Evolutionary conservation across 768 basidiomycete species (phyloP).

Genomic region (Tricholoma hemisulphureum): DNA sequence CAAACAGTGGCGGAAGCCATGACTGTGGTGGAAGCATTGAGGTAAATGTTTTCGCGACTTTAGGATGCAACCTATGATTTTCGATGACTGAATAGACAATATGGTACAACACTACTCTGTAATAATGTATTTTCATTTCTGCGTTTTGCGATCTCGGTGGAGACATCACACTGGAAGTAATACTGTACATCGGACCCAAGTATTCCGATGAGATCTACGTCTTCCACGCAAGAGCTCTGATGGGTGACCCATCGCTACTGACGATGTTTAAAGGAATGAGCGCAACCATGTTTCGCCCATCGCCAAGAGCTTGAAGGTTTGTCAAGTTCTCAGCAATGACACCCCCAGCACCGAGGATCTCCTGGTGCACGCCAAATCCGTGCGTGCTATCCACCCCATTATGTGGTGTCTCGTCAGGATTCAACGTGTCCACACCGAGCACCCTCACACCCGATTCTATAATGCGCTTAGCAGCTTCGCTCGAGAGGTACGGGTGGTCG

Average conservation of each 20-base stretch:
- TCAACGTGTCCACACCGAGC: constrained; percentile 63
- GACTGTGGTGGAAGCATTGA: constrained; percentile 34
- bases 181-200: too few species aligned
- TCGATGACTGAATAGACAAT: too few species aligned
- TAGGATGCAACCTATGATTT: too few species aligned
- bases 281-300: constrained; percentile 37
- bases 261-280: constrained; percentile 59
- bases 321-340: constrained; percentile 72
- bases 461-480: constrained; percentile 50
- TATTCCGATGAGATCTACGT: not conserved
- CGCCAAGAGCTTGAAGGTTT: constrained; percentile 45
- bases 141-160: too few species aligned
- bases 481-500: constrained; percentile 63
- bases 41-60: not conserved
- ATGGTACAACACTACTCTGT: too few species aligned
- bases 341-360: constrained; percentile 57
- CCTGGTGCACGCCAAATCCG: constrained; percentile 56
- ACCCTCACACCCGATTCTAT: constrained; percentile 51
- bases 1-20: constrained; percentile 53
- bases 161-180: too few species aligned
- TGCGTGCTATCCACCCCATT: constrained; percentile 33
- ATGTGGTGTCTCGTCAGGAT: constrained; percentile 59
- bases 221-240: constrained; percentile 62
- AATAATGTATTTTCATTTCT: too few species aligned
- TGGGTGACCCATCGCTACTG: constrained; percentile 64